These are phyloP conservation scores for Dictyostelium brefeldianum DNA, from an alignment of 78 protist species.

Conservation along the genomic window DNA sequence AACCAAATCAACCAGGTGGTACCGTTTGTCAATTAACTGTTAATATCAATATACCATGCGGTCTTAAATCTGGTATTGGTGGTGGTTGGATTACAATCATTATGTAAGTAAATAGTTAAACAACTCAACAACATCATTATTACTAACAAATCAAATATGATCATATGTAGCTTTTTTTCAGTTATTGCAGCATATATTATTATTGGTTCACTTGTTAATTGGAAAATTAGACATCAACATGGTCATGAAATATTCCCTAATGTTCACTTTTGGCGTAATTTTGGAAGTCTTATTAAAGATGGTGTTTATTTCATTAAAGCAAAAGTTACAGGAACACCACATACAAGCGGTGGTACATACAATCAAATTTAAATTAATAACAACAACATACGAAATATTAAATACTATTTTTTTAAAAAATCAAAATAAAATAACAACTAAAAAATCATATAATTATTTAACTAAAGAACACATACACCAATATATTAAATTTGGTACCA, in stretches of 20 bases:
- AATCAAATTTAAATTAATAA: slow-evolving; percentile 5
- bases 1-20: not conserved
- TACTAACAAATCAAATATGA: not conserved
- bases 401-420: too few species aligned
- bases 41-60: slow-evolving; percentile 1
- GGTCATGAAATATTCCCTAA: slow-evolving; percentile 68
- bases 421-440: too few species aligned
- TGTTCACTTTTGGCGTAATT: slow-evolving; percentile 14
- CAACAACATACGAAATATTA: not conserved
- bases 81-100: slow-evolving; percentile 74
- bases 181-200: not conserved
- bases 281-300: slow-evolving; percentile 34
- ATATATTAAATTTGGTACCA: too few species aligned
- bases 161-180: not conserved
- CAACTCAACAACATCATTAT: not conserved
- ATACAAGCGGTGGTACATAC: not conserved
- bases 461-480: too few species aligned
- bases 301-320: slow-evolving; percentile 49
- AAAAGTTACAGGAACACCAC: slow-evolving; percentile 13
- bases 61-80: not conserved
- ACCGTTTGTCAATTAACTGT: not conserved
- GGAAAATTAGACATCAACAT: slow-evolving; percentile 33
- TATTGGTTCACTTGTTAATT: slow-evolving; percentile 53
- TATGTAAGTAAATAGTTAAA: slow-evolving; percentile 1
- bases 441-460: too few species aligned